These are phyloP conservation scores for Cercospora berteroae DNA, from an alignment of 2,329 filamentous ascomycete genomes.

Conservation along the genomic window DNA sequence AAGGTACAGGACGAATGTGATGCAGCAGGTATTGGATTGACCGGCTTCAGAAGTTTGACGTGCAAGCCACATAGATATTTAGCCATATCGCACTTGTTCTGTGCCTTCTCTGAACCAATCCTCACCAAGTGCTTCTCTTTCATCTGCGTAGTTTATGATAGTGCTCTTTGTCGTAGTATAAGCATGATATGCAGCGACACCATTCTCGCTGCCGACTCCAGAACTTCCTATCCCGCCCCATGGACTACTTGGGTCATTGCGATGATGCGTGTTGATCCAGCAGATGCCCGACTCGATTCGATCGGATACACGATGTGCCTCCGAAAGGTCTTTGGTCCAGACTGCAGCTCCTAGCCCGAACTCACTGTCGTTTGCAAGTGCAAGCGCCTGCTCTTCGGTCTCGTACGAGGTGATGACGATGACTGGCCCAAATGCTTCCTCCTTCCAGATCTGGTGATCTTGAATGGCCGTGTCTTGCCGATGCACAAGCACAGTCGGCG, in stretches of 20 bases:
- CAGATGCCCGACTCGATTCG: conserved; percentile 66
- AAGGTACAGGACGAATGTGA: conserved; percentile 33
- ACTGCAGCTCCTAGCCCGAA: conserved; percentile 53
- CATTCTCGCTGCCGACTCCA: conserved; percentile 72
- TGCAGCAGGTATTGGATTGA: conserved; percentile 4
- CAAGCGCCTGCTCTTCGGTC: conserved; percentile 45
- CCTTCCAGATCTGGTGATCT: conserved; percentile 41
- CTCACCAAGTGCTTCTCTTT: conserved; percentile 54
- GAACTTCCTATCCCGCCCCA: conserved; percentile 64
- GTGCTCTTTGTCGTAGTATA: conserved; percentile 61
- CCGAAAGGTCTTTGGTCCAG: conserved; percentile 52
- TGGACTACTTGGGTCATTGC: conserved; percentile 69
- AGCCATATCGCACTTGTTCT: conserved; percentile 61
- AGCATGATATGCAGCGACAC: conserved; percentile 52
- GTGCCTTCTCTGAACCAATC: conserved; percentile 67
- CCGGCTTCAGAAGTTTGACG: too few relatives aligned
- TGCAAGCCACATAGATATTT: too few relatives aligned
- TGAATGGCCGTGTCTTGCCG: conserved; percentile 26
- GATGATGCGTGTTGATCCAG: conserved; percentile 62
- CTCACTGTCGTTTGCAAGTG: conserved; percentile 50
- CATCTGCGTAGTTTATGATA: conserved; percentile 65
- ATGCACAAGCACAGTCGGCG: conserved; percentile 42
- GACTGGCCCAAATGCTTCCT: conserved; percentile 49
- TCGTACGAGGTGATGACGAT: conserved; percentile 48
- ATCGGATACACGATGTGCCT: conserved; percentile 53